These are phyloP conservation scores for Glonium stellatum DNA, from an alignment of 495 filamentous ascomycete genomes.

Conservation along the genomic window DNA sequence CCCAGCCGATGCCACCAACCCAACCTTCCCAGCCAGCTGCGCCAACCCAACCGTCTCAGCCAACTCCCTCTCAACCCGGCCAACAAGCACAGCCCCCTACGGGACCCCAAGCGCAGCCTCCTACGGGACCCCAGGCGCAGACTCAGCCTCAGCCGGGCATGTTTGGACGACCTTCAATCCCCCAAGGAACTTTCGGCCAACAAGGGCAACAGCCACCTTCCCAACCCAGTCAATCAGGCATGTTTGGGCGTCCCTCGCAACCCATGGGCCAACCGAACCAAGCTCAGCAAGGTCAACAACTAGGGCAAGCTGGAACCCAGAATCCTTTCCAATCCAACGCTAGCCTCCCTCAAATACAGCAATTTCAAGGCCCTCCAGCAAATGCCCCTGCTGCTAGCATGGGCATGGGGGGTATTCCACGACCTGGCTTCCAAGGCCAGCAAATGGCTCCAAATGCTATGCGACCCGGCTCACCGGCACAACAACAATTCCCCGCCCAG, in stretches of 20 bases:
- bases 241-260: slow-evolving; percentile 2
- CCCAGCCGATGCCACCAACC: slow-evolving; percentile 1
- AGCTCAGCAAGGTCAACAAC: slow-evolving; percentile 3
- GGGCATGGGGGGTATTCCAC: slow-evolving; percentile 9
- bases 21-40: slow-evolving; percentile 3
- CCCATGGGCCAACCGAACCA: not conserved
- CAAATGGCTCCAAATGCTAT: not conserved
- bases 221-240: not conserved
- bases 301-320: not conserved
- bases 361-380: not conserved
- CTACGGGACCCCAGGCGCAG: slow-evolving; percentile 6
- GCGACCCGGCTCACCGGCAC: slow-evolving; percentile 15
- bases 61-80: slow-evolving; percentile 3
- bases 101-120: not conserved
- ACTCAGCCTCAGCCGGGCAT: not conserved
- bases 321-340: not conserved
- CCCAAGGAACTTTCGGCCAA: not conserved
- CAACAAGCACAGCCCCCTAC: not conserved
- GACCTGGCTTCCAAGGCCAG: slow-evolving; percentile 13
- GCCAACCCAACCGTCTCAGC: not conserved
- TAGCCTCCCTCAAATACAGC: slow-evolving; percentile 6
- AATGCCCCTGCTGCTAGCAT: not conserved
- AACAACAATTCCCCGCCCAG: slow-evolving; percentile 7
- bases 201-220: not conserved
- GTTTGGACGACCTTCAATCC: not conserved